Percentiles rank a stretch among this genome's conserved stretches.
phyloP scores from a whole-genome alignment of 805 yeast species.

The Helenozyma baotianmanensis region DNA sequence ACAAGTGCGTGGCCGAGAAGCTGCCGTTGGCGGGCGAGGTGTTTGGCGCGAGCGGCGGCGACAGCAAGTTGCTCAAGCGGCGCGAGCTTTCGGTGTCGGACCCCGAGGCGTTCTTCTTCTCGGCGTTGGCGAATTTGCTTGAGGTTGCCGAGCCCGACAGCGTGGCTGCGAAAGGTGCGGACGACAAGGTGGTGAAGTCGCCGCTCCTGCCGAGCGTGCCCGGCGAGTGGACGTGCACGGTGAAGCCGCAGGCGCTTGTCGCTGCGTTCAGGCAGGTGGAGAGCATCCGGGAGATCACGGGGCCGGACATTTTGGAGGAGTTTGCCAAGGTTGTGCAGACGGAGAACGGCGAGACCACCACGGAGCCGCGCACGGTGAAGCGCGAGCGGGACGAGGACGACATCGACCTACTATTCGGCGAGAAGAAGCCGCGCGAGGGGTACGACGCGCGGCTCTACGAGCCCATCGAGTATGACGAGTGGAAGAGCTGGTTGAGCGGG shows the following conservation, averaged over 20 bases:
- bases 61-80: conserved; percentile 40
- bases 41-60: conserved; percentile 25
- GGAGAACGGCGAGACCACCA: conserved; percentile 13
- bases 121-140: conserved; percentile 48
- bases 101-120: conserved; percentile 46
- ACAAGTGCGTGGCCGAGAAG: conserved; percentile 3
- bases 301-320: conserved; percentile 15
- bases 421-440: conserved; percentile 25
- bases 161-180: conserved; percentile 1
- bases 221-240: conserved; percentile 40
- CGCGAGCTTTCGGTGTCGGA: conserved; percentile 43
- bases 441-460: conserved; percentile 19
- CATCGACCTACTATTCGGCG: conserved; percentile 33
- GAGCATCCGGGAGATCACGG: conserved; percentile 30
- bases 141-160: conserved; percentile 36
- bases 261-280: conserved; percentile 46
- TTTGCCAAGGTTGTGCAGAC: conserved; percentile 20
- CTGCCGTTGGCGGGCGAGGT: conserved; percentile 17
- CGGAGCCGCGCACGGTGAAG: conserved; percentile 1
- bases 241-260: conserved; percentile 41
- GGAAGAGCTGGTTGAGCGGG: conserved; percentile 22
- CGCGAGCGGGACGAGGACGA: conserved; percentile 24
- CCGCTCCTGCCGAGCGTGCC: conserved; percentile 36
- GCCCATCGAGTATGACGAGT: conserved; percentile 32
- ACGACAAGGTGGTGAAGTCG: conserved; percentile 17